A percentile compares a stretch with the other conserved stretches of the same genome.
These are phyloP conservation scores for Agapanthus africanus DNA, from an alignment of 106 monocot genomes.

Conservation along the genomic window DNA sequence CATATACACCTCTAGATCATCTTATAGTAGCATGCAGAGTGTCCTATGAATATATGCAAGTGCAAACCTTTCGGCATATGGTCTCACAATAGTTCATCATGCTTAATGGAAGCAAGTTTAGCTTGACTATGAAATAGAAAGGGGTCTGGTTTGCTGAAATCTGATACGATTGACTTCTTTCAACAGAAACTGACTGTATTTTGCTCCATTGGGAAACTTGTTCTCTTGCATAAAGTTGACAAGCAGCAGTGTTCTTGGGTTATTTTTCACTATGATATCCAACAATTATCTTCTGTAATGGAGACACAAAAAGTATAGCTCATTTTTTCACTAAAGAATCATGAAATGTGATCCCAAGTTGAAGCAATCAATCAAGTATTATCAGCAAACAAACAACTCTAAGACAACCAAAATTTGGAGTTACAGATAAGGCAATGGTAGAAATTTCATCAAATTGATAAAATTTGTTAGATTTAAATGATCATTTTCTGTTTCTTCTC, in stretches of 20 bases:
- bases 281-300: too few relatives aligned
- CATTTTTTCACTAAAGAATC: too few relatives aligned
- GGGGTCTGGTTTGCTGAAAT: neutral
- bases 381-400: neutral
- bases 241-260: neutral
- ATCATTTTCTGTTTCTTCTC: too few relatives aligned
- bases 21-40: neutral
- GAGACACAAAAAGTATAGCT: too few relatives aligned
- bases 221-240: neutral
- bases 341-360: too few relatives aligned
- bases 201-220: neutral
- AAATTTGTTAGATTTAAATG: neutral
- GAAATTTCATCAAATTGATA: neutral
- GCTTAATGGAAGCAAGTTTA: neutral
- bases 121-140: too few relatives aligned
- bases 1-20: neutral
- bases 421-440: neutral
- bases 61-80: neutral
- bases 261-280: neutral
- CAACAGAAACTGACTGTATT: too few relatives aligned
- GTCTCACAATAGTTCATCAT: neutral
- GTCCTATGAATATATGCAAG: neutral
- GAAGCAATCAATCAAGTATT: constrained; percentile 5
- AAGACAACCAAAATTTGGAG: neutral
- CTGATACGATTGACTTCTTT: neutral